Percentiles rank a stretch among this genome's conserved stretches.
phyloP scores from a whole-genome alignment of 2,329 filamentous ascomycete genomes.

The Cordyceps farinosa region DNA sequence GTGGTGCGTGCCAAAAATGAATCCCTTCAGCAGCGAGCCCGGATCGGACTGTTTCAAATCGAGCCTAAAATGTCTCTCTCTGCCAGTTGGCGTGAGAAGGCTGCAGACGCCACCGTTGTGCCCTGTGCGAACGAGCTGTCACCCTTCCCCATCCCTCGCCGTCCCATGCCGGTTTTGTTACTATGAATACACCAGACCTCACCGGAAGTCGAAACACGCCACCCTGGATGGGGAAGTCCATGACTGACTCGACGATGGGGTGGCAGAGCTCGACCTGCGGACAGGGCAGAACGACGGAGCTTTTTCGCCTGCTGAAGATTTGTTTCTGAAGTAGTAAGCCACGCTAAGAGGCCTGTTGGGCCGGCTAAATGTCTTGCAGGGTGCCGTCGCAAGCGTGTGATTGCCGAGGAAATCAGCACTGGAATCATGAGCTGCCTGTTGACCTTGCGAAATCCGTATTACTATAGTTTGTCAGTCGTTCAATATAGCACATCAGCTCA shows the following conservation, averaged over 20 bases:
- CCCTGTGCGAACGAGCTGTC: background rate
- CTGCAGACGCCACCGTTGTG: conserved; percentile 3
- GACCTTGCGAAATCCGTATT: background rate
- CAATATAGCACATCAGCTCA: background rate
- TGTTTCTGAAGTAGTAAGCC: background rate
- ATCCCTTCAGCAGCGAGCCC: background rate
- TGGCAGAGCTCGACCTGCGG: background rate
- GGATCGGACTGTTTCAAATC: conserved; percentile 13
- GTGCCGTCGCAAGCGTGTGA: background rate
- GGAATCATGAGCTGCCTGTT: background rate
- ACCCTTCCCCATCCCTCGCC: background rate
- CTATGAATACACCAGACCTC: conserved; percentile 13
- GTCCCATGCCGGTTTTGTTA: background rate
- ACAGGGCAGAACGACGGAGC: background rate
- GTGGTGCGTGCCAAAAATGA: background rate
- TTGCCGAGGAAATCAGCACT: background rate
- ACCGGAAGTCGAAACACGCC: conserved; percentile 18
- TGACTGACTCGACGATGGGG: conserved; percentile 7
- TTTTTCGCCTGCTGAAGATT: too few relatives aligned
- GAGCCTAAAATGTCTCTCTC: background rate
- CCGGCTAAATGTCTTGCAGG: background rate
- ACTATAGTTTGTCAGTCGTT: background rate
- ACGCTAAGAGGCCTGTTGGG: too few relatives aligned
- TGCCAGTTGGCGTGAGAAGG: background rate
- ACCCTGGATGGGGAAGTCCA: background rate